Base-by-base conservation (phyloP, 495 filamentous ascomycete genomes). In the Penicillium pulvis region DNA sequence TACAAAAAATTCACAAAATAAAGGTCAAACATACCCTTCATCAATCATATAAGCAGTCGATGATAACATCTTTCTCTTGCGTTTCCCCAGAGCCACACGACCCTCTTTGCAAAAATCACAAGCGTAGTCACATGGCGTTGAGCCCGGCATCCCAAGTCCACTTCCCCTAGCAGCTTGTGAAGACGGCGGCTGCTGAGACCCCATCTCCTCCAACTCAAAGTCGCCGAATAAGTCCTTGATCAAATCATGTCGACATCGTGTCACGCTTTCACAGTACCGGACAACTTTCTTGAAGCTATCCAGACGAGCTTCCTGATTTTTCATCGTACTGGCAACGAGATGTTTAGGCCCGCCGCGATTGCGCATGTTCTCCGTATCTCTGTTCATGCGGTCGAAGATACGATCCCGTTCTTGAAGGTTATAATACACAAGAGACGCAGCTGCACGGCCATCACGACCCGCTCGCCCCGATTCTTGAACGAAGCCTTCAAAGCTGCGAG, bases 401-500 rank as follows among this genome's bases (percentile, higher is more conserved):
- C 91, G 81, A 65, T 95, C 90, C 50, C 90, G 80, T 62, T 96
- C 92, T 67, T 93, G 87, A 20, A 86, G 82, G 46, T 86, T 89
- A 72, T 96, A 97, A 71, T 95, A 97, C 36, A 98, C 79, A 39
- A 96, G 88, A 61, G 92, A 97, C 31, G 86, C 81, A 42, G 88
- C 86, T 4, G 91, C 92, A 48, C 92, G 90, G 19, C 92, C 91
- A 61, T 97, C 93, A 24, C 93, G 83, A 4, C 93, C 93, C 23
- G 92, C 93, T 46, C 93, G 86, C 0, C 93, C 93, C 8, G 91
- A 93, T 80, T 98, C 93, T 74, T 98, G 93, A 60, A 97, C 97
- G 59, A 91, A 96, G 3, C 92, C 92, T 70, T 97, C 93, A 69
- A 97, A 96, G 31, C 87, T 91, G 65, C 93, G 94, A 11, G 92